A percentile compares a stretch with the other conserved stretches of the same genome.
Conservation (phyloP, 257 asterid genomes). For the Anisodus tanguticus region DNA sequence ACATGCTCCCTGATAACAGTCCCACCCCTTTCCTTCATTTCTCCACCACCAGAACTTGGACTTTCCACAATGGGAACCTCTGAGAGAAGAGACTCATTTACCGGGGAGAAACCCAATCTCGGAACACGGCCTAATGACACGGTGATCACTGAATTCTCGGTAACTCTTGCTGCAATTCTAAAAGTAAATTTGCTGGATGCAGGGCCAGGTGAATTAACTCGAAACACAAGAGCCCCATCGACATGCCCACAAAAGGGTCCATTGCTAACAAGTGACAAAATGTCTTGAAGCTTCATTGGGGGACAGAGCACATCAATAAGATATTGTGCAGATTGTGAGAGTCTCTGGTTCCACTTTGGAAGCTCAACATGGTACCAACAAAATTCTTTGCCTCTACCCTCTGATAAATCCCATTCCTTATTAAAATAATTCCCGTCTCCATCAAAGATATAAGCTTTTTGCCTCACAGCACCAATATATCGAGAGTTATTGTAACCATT, state of each 20-base stretch:
- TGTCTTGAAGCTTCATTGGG: conserved; percentile 94
- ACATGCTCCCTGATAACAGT: conserved; percentile 79
- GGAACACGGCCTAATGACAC: conserved; percentile 96
- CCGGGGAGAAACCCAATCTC: conserved; percentile 79
- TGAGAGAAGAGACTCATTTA: conserved; percentile 66
- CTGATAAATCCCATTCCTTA: conserved; percentile 89
- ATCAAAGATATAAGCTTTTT: conserved; percentile 81
- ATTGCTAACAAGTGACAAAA: conserved; percentile 82
- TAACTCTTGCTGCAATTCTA: conserved; percentile 83
- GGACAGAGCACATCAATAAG: conserved; percentile 94
- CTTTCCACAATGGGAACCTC: conserved; percentile 85
- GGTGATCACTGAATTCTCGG: conserved; percentile 85
- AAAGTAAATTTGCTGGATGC: conserved; percentile 76
- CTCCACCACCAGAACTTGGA: conserved; percentile 43
- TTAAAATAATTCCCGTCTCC: conserved; percentile 82
- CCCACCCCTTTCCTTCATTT: conserved; percentile 58
- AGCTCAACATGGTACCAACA: conserved; percentile 99
- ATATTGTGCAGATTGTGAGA: conserved; percentile 77
- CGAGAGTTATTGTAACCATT: conserved; percentile 36
- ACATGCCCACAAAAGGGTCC: conserved; percentile 94
- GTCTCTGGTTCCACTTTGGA: conserved; percentile 81
- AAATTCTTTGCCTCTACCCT: conserved; percentile 83
- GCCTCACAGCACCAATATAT: conserved; percentile 65
- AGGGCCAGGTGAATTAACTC: conserved; percentile 97
- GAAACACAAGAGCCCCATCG: conserved; percentile 93